Evolutionary conservation across 352 stramenopile genomes (phyloP).

Genomic region (Globisporangium echinulatum): DNA sequence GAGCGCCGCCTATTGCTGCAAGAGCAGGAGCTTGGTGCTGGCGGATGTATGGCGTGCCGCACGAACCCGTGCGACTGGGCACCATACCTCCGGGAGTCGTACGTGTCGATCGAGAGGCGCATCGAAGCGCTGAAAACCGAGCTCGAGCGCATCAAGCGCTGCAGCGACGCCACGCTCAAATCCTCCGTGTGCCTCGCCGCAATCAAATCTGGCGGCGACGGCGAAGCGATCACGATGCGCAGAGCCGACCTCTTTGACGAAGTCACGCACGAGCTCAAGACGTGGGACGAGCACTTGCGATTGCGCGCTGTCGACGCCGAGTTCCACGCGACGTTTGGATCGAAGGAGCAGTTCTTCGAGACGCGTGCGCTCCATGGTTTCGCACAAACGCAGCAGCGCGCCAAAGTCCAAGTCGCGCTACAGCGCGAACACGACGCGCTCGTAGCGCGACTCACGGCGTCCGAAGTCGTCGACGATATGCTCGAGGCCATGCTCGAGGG

Average conservation of each 20-base stretch:
- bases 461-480: slow-evolving; percentile 92
- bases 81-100: slow-evolving; percentile 51
- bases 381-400: slow-evolving; percentile 73
- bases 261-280: slow-evolving; percentile 55
- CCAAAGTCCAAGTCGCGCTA: slow-evolving; percentile 74
- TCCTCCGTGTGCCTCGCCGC: slow-evolving; percentile 56
- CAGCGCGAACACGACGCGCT: slow-evolving; percentile 85
- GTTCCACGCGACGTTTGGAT: slow-evolving; percentile 87
- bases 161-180: slow-evolving; percentile 33
- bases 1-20: slow-evolving; percentile 54
- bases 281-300: slow-evolving; percentile 59
- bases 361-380: slow-evolving; percentile 90
- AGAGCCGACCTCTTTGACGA: slow-evolving; percentile 71
- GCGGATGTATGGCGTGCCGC: slow-evolving; percentile 79
- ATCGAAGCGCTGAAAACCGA: slow-evolving; percentile 60
- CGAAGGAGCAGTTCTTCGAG: slow-evolving; percentile 78
- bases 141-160: slow-evolving; percentile 65
- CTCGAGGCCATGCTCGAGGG: slow-evolving; percentile 95
- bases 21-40: slow-evolving; percentile 61
- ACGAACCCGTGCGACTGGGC: slow-evolving; percentile 63
- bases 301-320: slow-evolving; percentile 87
- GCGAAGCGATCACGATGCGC: slow-evolving; percentile 34
- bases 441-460: slow-evolving; percentile 75
- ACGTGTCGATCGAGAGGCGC: slow-evolving; percentile 42
- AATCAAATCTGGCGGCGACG: slow-evolving; percentile 41